phyloP scores from a whole-genome alignment of 2,329 filamentous ascomycete genomes.

The Nemania serpens region DNA sequence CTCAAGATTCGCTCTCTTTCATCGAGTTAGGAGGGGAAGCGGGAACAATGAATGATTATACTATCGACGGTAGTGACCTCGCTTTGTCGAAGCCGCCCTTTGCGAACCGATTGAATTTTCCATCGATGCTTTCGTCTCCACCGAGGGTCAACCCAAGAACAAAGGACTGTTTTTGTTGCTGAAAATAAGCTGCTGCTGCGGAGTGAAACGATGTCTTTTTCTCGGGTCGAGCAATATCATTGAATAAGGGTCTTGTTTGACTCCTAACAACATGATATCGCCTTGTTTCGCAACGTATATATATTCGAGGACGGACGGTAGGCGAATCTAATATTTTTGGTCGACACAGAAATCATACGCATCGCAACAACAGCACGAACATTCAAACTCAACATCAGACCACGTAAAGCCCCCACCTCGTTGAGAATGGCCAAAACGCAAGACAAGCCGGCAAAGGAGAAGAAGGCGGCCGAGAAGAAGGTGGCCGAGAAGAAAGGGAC shows the following conservation, averaged over 20 bases:
- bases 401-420: not conserved
- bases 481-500: not conserved
- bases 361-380: not conserved
- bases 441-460: not conserved
- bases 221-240: not conserved
- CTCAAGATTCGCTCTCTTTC: not conserved
- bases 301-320: not conserved
- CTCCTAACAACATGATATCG: constrained; percentile 1
- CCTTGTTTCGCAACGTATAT: constrained; percentile 7
- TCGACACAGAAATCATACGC: not conserved
- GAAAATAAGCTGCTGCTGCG: not conserved
- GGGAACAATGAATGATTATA: constrained; percentile 9
- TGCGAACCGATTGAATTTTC: constrained; percentile 5
- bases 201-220: not conserved
- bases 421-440: constrained; percentile 5
- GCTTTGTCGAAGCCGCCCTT: constrained; percentile 22
- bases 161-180: constrained; percentile 13
- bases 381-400: not conserved
- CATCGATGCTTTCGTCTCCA: constrained; percentile 26
- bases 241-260: constrained; percentile 5
- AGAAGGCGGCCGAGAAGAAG: not conserved
- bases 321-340: not conserved
- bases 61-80: too few relatives aligned
- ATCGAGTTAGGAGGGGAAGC: not conserved
- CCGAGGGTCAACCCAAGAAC: not conserved